phyloP scores from a whole-genome alignment of 148 eudicot species.

The Vaccinium vitisidaea region DNA sequence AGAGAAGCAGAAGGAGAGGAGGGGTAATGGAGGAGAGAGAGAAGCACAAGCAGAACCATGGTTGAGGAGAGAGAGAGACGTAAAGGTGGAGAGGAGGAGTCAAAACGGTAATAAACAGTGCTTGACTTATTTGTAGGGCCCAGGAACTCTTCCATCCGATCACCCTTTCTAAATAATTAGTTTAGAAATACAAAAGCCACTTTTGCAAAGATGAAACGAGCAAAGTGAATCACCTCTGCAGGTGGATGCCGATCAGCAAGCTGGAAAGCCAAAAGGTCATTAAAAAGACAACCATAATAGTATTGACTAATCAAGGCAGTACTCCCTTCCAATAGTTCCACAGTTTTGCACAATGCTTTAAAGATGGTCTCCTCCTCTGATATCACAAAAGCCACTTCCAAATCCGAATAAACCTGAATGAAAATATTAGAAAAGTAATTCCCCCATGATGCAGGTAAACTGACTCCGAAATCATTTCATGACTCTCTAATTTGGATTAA shows the following conservation, averaged over 20 bases:
- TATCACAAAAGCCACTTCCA: conserved; percentile 94
- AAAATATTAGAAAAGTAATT: conserved; percentile 8
- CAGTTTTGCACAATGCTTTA: conserved; percentile 78
- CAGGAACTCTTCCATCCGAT: too few relatives aligned
- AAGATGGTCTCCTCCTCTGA: conserved; percentile 76
- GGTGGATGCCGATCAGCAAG: conserved; percentile 85
- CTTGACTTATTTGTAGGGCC: too few relatives aligned
- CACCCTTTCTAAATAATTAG: too few relatives aligned
- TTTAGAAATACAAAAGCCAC: too few relatives aligned
- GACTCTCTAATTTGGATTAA: background rate
- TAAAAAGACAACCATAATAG: conserved; percentile 91
- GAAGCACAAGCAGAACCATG: too few relatives aligned
- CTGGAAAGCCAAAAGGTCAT: conserved; percentile 89
- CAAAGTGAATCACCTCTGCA: too few relatives aligned
- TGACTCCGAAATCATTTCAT: background rate
- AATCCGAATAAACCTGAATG: conserved; percentile 82
- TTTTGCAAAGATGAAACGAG: too few relatives aligned
- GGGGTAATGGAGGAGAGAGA: too few relatives aligned
- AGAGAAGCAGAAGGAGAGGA: too few relatives aligned
- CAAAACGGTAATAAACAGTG: too few relatives aligned
- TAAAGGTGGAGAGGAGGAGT: too few relatives aligned
- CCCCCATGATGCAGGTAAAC: background rate
- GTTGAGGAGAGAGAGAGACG: too few relatives aligned
- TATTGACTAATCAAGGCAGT: conserved; percentile 84
- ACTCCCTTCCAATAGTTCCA: conserved; percentile 85